Evolutionary conservation across 2,329 filamentous ascomycete species (phyloP).

Genomic region (Colletotrichum sp.): DNA sequence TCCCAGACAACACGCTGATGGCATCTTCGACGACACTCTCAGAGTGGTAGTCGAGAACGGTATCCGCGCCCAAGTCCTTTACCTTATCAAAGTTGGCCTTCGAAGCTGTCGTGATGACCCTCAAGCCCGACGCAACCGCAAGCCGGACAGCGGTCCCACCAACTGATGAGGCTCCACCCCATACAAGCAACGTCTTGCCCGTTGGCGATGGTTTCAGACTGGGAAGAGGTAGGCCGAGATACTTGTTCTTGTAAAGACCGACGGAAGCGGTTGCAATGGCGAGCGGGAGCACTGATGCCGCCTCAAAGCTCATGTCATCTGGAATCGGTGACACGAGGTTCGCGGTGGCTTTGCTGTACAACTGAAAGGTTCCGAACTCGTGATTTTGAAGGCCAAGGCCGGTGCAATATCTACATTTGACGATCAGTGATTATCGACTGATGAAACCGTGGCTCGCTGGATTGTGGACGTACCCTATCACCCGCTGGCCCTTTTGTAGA

Average conservation of each 20-base stretch:
- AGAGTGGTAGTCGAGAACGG: conserved; percentile 48
- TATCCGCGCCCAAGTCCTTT: conserved; percentile 43
- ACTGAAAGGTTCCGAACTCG: background rate
- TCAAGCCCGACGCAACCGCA: conserved; percentile 43
- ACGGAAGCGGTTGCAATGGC: conserved; percentile 21
- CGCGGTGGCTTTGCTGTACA: background rate
- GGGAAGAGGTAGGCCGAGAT: conserved; percentile 16
- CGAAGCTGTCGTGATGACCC: conserved; percentile 47
- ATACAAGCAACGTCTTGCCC: conserved; percentile 30
- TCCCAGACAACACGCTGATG: background rate
- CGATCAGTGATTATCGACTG: background rate
- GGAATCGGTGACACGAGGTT: background rate
- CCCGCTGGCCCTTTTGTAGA: conserved; percentile 26
- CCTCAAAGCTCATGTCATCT: background rate
- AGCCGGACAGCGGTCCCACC: conserved; percentile 51
- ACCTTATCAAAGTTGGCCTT: conserved; percentile 44
- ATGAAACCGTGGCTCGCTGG: background rate
- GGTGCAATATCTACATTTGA: background rate
- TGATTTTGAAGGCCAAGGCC: background rate
- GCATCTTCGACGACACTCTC: conserved; percentile 28
- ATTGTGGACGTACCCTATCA: conserved; percentile 9
- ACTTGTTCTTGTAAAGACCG: conserved; percentile 23
- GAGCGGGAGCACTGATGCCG: conserved; percentile 15
- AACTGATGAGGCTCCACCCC: conserved; percentile 54
- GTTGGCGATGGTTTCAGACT: background rate